Percentiles rank a stretch among this genome's conserved stretches.
Evolutionary conservation across 2,329 filamentous ascomycete species (phyloP).

Genomic region (Diaporthe amygdali): DNA sequence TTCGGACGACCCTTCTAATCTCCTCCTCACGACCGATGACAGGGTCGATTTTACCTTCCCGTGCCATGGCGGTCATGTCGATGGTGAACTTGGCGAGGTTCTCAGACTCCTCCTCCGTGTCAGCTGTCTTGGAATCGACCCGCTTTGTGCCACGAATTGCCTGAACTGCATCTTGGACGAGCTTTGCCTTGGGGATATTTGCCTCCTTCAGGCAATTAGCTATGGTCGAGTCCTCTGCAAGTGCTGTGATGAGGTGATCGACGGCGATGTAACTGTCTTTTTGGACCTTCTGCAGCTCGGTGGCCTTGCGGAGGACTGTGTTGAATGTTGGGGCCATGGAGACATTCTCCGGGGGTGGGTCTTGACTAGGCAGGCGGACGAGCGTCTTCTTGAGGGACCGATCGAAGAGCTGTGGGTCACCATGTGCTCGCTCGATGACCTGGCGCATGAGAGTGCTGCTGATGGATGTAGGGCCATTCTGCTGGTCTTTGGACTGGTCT

Average conservation of each 20-base stretch:
- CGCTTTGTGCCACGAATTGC: conserved; percentile 91
- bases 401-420: conserved; percentile 88
- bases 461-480: conserved; percentile 70
- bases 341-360: conserved; percentile 89
- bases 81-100: conserved; percentile 98
- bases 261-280: conserved; percentile 95
- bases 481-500: conserved; percentile 82
- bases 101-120: conserved; percentile 90
- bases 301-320: conserved; percentile 81
- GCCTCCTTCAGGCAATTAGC: conserved; percentile 79
- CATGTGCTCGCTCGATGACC: conserved; percentile 91
- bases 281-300: conserved; percentile 94
- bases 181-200: conserved; percentile 89
- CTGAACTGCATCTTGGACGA: conserved; percentile 88
- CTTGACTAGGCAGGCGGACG: conserved; percentile 90
- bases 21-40: conserved; percentile 97
- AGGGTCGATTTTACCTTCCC: conserved; percentile 97
- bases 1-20: conserved; percentile 88
- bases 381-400: conserved; percentile 89
- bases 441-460: conserved; percentile 87
- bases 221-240: conserved; percentile 79
- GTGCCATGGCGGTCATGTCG: conserved; percentile 95
- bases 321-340: conserved; percentile 82
- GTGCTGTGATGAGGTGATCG: conserved; percentile 88
- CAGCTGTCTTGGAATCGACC: conserved; percentile 95